Percentiles rank a stretch among this genome's conserved stretches.
These are phyloP conservation scores for Grosmannia serpens DNA, from an alignment of 2,329 filamentous ascomycete genomes.

Conservation along the genomic window DNA sequence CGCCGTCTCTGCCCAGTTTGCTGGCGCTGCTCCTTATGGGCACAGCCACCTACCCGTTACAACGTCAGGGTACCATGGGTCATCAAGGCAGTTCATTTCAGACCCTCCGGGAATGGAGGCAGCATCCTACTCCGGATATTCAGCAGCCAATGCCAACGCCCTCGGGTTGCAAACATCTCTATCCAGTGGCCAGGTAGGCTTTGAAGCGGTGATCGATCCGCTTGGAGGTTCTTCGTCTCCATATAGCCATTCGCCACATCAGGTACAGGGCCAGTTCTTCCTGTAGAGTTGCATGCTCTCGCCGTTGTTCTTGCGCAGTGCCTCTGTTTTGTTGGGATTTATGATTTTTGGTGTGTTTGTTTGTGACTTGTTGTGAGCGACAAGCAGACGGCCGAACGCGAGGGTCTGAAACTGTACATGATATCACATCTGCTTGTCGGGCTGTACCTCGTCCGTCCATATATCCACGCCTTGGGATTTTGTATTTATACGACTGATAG, in stretches of 20 bases:
- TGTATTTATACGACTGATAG: not conserved
- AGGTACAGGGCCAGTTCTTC: constrained; percentile 19
- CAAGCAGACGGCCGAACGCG: not conserved
- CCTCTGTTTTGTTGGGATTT: not conserved
- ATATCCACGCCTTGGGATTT: not conserved
- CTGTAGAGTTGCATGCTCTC: not conserved
- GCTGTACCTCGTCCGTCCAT: no score
- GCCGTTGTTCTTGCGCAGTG: not conserved
- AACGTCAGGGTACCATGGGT: constrained; percentile 7
- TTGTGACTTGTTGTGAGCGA: not conserved
- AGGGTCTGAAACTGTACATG: not conserved
- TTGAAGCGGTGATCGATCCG: constrained; percentile 21
- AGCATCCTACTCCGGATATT: constrained; percentile 20
- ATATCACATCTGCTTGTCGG: not conserved
- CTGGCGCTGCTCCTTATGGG: constrained; percentile 12
- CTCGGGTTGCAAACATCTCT: constrained; percentile 25
- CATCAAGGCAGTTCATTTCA: constrained; percentile 20
- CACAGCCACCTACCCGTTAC: constrained; percentile 18
- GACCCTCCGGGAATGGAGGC: constrained; percentile 22
- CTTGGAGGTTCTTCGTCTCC: constrained; percentile 27
- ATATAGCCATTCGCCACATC: constrained; percentile 29
- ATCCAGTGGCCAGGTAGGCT: constrained; percentile 17
- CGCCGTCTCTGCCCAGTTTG: constrained; percentile 9
- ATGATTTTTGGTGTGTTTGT: not conserved
- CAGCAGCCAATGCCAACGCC: constrained; percentile 15